Evolutionary conservation across 345 rosid species (phyloP), one percentile per base, ranked within the genome.

Genomic region (Populus tremula): DNA sequence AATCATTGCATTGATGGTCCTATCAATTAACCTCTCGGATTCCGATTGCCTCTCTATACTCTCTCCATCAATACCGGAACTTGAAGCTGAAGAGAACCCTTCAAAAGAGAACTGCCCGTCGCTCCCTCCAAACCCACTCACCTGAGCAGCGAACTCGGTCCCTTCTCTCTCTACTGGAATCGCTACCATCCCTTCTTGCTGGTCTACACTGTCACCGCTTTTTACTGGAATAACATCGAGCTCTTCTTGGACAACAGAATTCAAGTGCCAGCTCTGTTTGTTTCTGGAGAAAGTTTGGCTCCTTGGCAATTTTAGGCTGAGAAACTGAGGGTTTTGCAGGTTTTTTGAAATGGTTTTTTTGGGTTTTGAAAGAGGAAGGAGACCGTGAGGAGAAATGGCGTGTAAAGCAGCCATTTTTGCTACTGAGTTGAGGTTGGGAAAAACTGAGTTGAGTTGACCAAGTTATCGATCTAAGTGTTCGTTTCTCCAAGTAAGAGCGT

Each of bases 71-170:
- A 38, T 20, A 53, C 70, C 78, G 27, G 79, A 70, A 29, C 79
- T 68, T 13, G 92, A 76, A 77, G 82, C 86, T 20, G 91, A 87
- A 73, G 90, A 84, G 79, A 93, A 88, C 5, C 97, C 98, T 82
- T 95, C 98, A 36, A 91, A 86, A n/a, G 94, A 90, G 41, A 95
- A 70, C 79, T 83, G 87, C 20, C 85, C 92, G 41, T 92, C 96
- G 27, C 82, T 86, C 71, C 82, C 87, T 75, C 77, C 82, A 70
- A 91, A 90, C 18, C 94, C 97, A 69, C 88, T 88, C 73, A 89
- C 90, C 71, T 86, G 89, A 83, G 79, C 80, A 85, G 39, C 85
- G 73, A 89, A 64, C 56, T 88, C 93, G 74, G 54, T 75, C 71
- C 77, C 83, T 71, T 86, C 87, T 43, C 84, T 89, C 86, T 86